Conservation (phyloP, 129 eudicot species). For the Chrysanthemum lavandulifolium region DNA sequence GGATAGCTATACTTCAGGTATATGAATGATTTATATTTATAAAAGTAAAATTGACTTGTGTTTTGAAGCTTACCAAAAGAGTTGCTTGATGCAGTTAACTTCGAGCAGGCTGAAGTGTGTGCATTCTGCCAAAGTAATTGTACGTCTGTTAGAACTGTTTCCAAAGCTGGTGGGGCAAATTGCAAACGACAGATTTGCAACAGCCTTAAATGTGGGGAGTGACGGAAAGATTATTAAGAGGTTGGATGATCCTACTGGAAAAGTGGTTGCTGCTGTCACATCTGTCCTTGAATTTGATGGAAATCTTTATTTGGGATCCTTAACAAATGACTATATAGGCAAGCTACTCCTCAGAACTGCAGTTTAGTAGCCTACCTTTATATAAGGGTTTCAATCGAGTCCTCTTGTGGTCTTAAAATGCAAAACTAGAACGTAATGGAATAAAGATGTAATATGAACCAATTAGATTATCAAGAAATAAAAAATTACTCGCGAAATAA, state of each 20-base stretch:
- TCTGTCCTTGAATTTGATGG: constrained; percentile 69
- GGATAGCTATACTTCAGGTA: no score
- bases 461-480: constrained; percentile 8
- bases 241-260: constrained; percentile 63
- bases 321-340: constrained; percentile 58
- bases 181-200: constrained; percentile 37
- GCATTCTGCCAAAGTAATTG: constrained; percentile 44
- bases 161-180: constrained; percentile 36
- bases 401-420: not conserved
- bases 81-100: constrained; percentile 33
- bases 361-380: not conserved
- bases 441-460: constrained; percentile 6
- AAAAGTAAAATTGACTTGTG: not conserved
- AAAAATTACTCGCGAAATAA: not conserved
- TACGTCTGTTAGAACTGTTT: constrained; percentile 47
- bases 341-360: constrained; percentile 38
- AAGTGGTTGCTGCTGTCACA: constrained; percentile 69
- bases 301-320: constrained; percentile 64
- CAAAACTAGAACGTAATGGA: not conserved
- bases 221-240: constrained; percentile 58
- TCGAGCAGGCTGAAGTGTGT: constrained; percentile 39
- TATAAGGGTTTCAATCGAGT: not conserved
- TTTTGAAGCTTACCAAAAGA: constrained; percentile 12
- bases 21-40: no score
- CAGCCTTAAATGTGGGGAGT: constrained; percentile 54